Base-by-base conservation (phyloP, 2,329 filamentous ascomycete genomes). In the Mariannaea sp. region DNA sequence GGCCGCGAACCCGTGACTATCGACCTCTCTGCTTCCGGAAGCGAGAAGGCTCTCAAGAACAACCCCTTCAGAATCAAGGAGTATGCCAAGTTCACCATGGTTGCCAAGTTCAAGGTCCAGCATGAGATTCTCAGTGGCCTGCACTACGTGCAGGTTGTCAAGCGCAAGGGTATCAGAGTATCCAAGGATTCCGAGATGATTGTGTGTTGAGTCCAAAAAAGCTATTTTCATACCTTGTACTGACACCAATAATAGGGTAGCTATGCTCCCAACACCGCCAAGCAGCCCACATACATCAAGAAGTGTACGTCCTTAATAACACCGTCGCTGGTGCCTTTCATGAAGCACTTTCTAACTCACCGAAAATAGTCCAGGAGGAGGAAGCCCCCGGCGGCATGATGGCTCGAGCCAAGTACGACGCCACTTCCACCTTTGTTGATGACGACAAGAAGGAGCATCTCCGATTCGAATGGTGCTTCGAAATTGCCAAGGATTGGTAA, bases 151-250 rank as follows among this genome's bases (percentile, higher is more conserved):
- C 94, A 99, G 77, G 83, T 92, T 33, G 89, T 97, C 58, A 96
- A 94, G 82, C 83, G 92, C 66, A 92, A 92, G 80, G 89, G 90
- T 49, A 82, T 97, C 71, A 85, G 84, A 55, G 85, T 93, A 57
- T 90, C 88, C 79, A 99, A 97, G 84, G 89, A 94, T 69, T 89
- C 95, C 66, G 93, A 97, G 79, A 99, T 99, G 94, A 89, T 99
- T 82, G 92, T 94, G 75, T 69, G 87, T 80, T 26, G 19, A 13
- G 27, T 32, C 20, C n/a, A 24, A 5, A n/a, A 6, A n/a, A 4
- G 22, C 20, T n/a, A 4, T 24, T 9, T 9, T 20, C 27, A 38
- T 12, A 22, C 14, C 20, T 16, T 30, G 6, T 42, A 22, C 59
- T 74, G 47, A 75, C 59, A 30, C 41, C 33, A 14, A 7, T 22